These are phyloP conservation scores for Trichocladium antarcticum DNA, from an alignment of 495 filamentous ascomycete species.

Conservation along the genomic window DNA sequence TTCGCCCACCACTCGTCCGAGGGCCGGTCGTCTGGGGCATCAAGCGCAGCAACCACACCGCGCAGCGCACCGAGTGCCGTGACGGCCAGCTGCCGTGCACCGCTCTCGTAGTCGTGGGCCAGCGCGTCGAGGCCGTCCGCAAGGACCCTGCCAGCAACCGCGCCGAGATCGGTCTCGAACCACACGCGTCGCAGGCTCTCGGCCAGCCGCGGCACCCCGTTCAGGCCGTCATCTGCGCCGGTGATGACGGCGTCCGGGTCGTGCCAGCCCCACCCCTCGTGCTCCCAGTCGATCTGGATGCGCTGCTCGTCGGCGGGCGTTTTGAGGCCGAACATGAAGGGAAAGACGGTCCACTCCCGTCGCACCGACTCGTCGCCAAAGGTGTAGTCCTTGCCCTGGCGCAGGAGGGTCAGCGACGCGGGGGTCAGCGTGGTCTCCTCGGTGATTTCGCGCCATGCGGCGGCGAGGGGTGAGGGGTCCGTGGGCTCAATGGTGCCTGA, in stretches of 20 bases:
- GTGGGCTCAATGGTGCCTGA: conserved; percentile 45
- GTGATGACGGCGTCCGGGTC: conserved; percentile 33
- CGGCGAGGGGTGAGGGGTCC: conserved; percentile 40
- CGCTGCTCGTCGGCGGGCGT: conserved; percentile 21
- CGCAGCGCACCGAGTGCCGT: conserved; percentile 39
- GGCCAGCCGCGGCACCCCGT: conserved; percentile 44
- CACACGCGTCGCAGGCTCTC: conserved; percentile 48
- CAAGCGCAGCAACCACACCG: conserved; percentile 27
- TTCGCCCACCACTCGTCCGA: conserved; percentile 42
- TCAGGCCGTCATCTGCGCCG: conserved; percentile 26
- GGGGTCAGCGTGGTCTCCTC: conserved; percentile 50
- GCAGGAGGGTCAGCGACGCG: conserved; percentile 38
- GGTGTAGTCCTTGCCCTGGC: conserved; percentile 47
- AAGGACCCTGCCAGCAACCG: conserved; percentile 33
- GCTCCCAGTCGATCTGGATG: conserved; percentile 54
- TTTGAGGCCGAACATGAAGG: conserved; percentile 49
- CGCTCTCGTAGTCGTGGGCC: conserved; percentile 44
- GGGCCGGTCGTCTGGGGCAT: conserved; percentile 1
- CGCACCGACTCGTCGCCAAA: conserved; percentile 43
- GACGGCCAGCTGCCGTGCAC: conserved; percentile 44
- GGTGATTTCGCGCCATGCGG: conserved; percentile 50
- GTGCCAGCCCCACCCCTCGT: conserved; percentile 47
- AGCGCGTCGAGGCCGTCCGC: conserved; percentile 37
- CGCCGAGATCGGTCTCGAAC: conserved; percentile 40
- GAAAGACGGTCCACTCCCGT: conserved; percentile 52